Percentiles rank a stretch among this genome's conserved stretches.
Evolutionary conservation across 495 filamentous ascomycete species (phyloP).

Genomic region (Penicillium subrubescens): DNA sequence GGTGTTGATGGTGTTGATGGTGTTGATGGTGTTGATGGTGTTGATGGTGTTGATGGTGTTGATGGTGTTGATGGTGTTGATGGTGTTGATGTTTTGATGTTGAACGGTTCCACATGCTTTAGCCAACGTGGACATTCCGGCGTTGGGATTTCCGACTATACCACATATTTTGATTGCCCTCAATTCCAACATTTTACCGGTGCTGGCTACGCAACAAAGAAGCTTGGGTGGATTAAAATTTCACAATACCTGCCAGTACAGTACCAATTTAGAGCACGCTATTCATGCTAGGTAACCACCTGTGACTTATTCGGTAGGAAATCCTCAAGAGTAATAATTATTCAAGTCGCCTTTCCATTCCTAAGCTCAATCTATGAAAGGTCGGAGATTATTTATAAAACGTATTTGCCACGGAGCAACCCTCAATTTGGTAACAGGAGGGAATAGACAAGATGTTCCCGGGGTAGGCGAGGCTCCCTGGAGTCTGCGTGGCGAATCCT

Average conservation of each 20-base stretch:
- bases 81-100: constrained; percentile 1
- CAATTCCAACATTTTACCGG: constrained; percentile 5
- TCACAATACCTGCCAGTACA: constrained; percentile 3
- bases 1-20: no score
- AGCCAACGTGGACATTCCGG: background rate
- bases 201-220: background rate
- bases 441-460: no score
- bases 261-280: constrained; percentile 1
- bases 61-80: background rate
- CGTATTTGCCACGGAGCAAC: no score
- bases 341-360: background rate
- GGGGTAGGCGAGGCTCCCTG: constrained; percentile 1
- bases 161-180: constrained; percentile 3
- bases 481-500: constrained; percentile 2
- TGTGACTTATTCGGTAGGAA: background rate
- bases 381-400: no score
- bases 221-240: constrained; percentile 5
- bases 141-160: no score
- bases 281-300: background rate
- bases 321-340: no score
- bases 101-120: constrained; percentile 3
- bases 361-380: no score
- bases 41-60: no score
- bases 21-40: no score
- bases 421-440: no score